Conservation (phyloP, 306 rosid genomes). For the Pyrus betulifolia region DNA sequence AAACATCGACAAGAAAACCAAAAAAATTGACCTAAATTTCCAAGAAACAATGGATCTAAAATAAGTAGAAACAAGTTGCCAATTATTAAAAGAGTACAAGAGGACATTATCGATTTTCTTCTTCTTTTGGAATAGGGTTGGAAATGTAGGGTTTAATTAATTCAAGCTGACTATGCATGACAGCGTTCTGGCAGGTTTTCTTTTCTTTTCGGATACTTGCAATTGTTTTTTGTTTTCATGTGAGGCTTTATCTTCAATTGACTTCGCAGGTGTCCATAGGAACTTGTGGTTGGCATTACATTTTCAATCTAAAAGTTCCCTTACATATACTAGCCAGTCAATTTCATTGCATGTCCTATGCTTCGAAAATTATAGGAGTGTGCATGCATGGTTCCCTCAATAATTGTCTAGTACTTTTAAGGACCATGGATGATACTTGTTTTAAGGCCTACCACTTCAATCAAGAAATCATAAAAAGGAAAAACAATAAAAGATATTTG, state of each 20-base stretch:
- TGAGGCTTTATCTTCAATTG: not conserved
- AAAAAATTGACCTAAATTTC: slow-evolving; percentile 4
- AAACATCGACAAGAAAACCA: slow-evolving; percentile 1
- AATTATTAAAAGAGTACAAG: not conserved
- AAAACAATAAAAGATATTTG: not conserved
- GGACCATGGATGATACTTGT: not conserved
- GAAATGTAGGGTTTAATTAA: not conserved
- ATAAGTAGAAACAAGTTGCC: slow-evolving; percentile 1
- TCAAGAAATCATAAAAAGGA: not conserved
- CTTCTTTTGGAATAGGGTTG: not conserved
- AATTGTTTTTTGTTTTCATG: not conserved
- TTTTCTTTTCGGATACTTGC: not conserved
- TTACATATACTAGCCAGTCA: not conserved
- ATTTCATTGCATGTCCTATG: slow-evolving; percentile 5
- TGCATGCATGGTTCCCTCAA: not conserved
- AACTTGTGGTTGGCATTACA: not conserved
- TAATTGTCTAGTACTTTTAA: not conserved
- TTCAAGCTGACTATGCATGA: slow-evolving; percentile 3
- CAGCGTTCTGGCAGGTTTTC: not conserved
- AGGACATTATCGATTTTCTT: not conserved
- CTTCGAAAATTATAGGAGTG: not conserved
- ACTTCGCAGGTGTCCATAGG: not conserved
- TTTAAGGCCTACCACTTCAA: not conserved
- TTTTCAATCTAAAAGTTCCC: not conserved
- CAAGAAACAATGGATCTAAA: not conserved